A percentile compares a stretch with the other conserved stretches of the same genome.
phyloP scores from a whole-genome alignment of 2,329 filamentous ascomycete species.

The Colletotrichum phormii region DNA sequence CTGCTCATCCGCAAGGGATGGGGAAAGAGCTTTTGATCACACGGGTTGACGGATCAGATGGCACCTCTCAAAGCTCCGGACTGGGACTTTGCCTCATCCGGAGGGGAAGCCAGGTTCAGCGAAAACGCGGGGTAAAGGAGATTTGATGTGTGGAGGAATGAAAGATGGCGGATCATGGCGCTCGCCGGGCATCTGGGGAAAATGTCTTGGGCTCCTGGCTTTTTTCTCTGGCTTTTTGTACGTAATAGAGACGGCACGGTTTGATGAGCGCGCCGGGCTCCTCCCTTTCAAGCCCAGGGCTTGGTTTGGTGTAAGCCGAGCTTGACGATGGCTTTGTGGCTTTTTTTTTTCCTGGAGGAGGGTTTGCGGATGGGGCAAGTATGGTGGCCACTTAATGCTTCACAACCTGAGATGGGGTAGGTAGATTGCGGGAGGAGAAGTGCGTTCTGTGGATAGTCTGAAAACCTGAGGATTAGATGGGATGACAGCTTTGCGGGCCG shows the following conservation, averaged over 20 bases:
- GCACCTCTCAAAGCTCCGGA: constrained; percentile 10
- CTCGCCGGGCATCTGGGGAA: background rate
- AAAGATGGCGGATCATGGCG: background rate
- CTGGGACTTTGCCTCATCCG: constrained; percentile 10
- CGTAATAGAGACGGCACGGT: constrained; percentile 1
- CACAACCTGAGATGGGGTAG: background rate
- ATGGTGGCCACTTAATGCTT: too few species aligned
- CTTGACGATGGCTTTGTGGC: constrained; percentile 9
- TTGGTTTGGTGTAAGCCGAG: background rate
- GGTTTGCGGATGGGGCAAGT: background rate
- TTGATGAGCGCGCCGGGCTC: background rate
- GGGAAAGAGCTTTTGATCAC: constrained; percentile 12
- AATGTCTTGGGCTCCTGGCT: background rate
- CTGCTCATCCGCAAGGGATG: background rate
- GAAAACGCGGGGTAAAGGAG: constrained; percentile 3
- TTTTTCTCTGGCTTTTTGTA: background rate
- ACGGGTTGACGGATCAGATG: constrained; percentile 11
- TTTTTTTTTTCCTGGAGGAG: background rate
- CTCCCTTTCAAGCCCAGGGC: background rate
- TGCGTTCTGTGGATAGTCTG: background rate
- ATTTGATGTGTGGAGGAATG: background rate
- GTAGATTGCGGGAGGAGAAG: background rate
- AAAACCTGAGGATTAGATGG: background rate
- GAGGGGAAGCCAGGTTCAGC: constrained; percentile 3
- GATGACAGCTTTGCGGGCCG: background rate